Evolutionary conservation across 257 asterid genomes (phyloP), one percentile per base, ranked within the genome.

Genomic region (Rubia yunnanensis): DNA sequence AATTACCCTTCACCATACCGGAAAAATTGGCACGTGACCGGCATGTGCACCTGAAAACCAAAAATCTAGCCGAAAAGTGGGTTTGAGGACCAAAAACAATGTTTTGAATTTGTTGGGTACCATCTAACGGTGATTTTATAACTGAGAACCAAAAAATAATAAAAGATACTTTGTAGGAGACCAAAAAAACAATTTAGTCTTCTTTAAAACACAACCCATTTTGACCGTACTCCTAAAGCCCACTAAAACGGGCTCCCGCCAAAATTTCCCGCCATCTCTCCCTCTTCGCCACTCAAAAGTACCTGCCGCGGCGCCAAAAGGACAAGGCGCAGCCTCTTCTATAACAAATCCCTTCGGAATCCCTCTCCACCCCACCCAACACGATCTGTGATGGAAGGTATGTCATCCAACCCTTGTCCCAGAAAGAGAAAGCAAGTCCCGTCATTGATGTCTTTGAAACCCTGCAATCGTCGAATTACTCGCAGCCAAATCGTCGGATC

Each of bases 401-500:
- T 53, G n/a, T 24, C 76, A 56, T 24, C 60, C 39, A 71, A 63
- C 20, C 49, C 20, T 22, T 24, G 7, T 35, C 34, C 74, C 60
- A 65, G 67, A 41, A 76, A 82, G 75, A 71, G 80, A 31, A 67
- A 65, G n/a, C 68, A 27, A 26, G 41, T 35, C 31, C 31, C 64
- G 0, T 9, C 60, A 9, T 35, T 64, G 10, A 17, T 70, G 3
- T 50, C 71, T 15, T 26, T 58, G 9, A 41, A 64, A n/a, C 76
- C 68, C 60, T 14, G 20, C 54, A 28, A 14, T 26, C 81, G 83
- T 50, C 39, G 55, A 31, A 55, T 69, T 22, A 83, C 89, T 26
- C 88, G 92, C 59, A 80, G 83, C 86, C 80, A 69, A 67, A 36
- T 70, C 68, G 30, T 27, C 13, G 3, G 28, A 26, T 39, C 60